Conservation (phyloP, 176 grass and related monocot genomes). For the Dactylis glomerata region DNA sequence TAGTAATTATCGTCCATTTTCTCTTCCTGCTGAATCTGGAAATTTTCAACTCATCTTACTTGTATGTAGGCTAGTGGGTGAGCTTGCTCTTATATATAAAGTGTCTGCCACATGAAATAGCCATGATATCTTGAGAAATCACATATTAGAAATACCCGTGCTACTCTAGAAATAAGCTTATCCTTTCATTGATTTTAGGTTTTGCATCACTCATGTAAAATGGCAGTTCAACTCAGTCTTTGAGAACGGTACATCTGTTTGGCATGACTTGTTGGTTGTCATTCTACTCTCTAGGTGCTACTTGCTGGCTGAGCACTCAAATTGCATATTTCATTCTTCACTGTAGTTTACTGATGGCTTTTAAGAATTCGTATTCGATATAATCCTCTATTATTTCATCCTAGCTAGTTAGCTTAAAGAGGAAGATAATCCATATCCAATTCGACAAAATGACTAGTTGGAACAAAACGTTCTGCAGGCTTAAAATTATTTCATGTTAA, state of each 20-base stretch:
- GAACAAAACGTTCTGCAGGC: too few relatives aligned
- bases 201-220: background rate
- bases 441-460: too few relatives aligned
- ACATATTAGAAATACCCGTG: too few relatives aligned
- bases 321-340: background rate
- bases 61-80: constrained; percentile 66
- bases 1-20: background rate
- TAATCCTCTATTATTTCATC: too few relatives aligned
- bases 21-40: background rate
- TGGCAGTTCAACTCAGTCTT: background rate
- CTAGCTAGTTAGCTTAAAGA: too few relatives aligned
- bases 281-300: background rate
- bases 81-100: constrained; percentile 76
- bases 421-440: too few relatives aligned
- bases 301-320: background rate
- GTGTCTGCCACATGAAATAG: constrained; percentile 66
- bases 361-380: too few relatives aligned
- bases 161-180: constrained; percentile 60
- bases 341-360: too few relatives aligned
- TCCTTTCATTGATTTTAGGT: background rate
- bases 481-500: too few relatives aligned
- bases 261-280: background rate
- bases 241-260: too few relatives aligned
- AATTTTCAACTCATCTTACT: background rate
- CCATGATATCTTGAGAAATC: constrained; percentile 45